Conservation (phyloP, 345 rosid genomes). For the Erucastrum elatum region DNA sequence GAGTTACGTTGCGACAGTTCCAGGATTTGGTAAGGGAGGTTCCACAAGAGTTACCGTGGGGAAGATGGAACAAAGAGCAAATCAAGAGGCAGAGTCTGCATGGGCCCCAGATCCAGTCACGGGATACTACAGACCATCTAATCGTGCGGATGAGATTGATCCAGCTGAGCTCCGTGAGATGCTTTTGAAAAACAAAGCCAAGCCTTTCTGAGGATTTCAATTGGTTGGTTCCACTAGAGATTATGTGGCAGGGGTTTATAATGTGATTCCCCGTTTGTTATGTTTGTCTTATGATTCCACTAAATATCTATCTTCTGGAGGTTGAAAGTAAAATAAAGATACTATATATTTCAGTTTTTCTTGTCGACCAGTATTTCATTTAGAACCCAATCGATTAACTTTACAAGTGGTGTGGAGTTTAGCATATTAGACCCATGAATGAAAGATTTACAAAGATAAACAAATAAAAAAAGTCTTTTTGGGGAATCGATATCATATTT, state of each 20-base stretch:
- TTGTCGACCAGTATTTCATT: no score
- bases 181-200: conserved; percentile 54
- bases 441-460: no score
- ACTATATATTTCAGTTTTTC: no score
- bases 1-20: conserved; percentile 48
- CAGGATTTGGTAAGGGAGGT: conserved; percentile 39
- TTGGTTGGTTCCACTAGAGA: not conserved
- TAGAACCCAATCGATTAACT: no score
- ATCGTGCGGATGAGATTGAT: conserved; percentile 56
- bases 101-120: conserved; percentile 81
- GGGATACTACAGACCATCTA: conserved; percentile 67
- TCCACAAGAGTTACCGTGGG: conserved; percentile 40
- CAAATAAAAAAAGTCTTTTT: no score
- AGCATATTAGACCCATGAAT: no score
- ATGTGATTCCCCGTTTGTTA: not conserved
- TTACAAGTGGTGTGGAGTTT: no score
- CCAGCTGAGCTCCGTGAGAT: conserved; percentile 64
- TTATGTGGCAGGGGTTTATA: no score
- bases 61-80: conserved; percentile 40
- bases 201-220: conserved; percentile 25
- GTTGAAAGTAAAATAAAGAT: no score
- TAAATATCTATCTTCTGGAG: not conserved
- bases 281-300: not conserved
- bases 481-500: no score
- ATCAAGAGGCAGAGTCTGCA: conserved; percentile 41